Base-by-base conservation (phyloP, 257 asterid species). In the Capsicum baccatum region DNA sequence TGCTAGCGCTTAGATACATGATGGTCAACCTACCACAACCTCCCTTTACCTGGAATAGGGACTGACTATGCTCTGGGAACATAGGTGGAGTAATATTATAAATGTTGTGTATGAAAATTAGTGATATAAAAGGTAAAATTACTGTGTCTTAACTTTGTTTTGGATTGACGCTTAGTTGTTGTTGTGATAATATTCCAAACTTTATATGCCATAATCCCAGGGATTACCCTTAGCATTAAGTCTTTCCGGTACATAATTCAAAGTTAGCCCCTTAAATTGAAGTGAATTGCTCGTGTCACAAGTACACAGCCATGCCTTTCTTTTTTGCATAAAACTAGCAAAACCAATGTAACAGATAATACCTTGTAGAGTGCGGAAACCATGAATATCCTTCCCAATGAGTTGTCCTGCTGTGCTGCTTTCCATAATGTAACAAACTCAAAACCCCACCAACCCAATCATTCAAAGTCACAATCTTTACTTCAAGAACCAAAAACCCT, bases 351-450 rank as follows among this genome's bases (percentile, higher is more conserved):
- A 56, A 57, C 39, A 68, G 79, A 48, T 66, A 26, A 83, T 89
- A 94, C 99, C 99, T 89, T 85, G 88, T 94, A 93, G 87, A 63
- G 94, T 90, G 85, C 87, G 92, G 88, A 96, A 96, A 80, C 99
- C 99, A 92, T 94, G 98, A 92, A 92, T 93, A 79, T 96, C 99
- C 59, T 94, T 69, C 78, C 96, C 98, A 73, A 79, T 85, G 44
- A 94, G 91, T 84, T 69, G 87, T 85, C 87, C 85, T 79, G 89
- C 57, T 74, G 80, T 83, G 70, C 58, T 87, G 80, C 84, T 87
- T 88, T 91, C 97, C 98, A 93, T 96, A 8, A 52, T 54, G 81
- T 26, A 13, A 76, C 42, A 52, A 76, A 54, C 81, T 76, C 48
- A 52, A 76, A 76, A 7, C 48, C 58, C 5, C 21, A 76, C 63